A percentile compares a stretch with the other conserved stretches of the same genome.
Evolutionary conservation across 768 basidiomycete species (phyloP).

Genomic region (Boletellus emodensis): DNA sequence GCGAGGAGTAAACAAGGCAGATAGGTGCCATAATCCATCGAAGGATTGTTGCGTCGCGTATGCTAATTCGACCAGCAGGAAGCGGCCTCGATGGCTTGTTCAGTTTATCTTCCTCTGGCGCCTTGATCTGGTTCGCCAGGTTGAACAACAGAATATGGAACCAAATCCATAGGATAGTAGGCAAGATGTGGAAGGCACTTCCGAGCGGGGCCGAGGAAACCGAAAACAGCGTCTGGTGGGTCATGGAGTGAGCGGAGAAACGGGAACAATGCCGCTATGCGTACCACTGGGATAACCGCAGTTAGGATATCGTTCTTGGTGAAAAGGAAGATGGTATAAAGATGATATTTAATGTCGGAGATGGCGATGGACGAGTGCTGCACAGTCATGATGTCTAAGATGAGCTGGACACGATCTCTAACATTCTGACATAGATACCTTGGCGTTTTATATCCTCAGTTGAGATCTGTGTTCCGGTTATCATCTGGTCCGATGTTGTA

Average conservation of each 20-base stretch:
- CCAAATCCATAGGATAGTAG: slow-evolving; percentile 41
- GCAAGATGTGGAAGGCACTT: slow-evolving; percentile 12
- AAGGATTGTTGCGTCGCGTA: slow-evolving; percentile 31
- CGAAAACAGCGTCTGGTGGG: slow-evolving; percentile 33
- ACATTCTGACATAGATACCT: not conserved
- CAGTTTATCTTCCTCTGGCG: slow-evolving; percentile 38
- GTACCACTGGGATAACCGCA: slow-evolving; percentile 43
- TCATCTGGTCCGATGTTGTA: not conserved
- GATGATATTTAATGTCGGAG: slow-evolving; percentile 17
- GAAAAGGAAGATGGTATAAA: slow-evolving; percentile 37
- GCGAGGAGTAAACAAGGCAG: slow-evolving; percentile 33
- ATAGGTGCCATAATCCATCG: slow-evolving; percentile 34
- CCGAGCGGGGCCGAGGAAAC: slow-evolving; percentile 30
- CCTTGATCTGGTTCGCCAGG: slow-evolving; percentile 41
- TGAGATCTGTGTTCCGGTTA: slow-evolving; percentile 1
- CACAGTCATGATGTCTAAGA: slow-evolving; percentile 11
- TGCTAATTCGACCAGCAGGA: slow-evolving; percentile 39
- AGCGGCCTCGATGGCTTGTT: slow-evolving; percentile 46
- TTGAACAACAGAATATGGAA: slow-evolving; percentile 42
- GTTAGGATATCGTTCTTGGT: slow-evolving; percentile 46
- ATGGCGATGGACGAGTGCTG: slow-evolving; percentile 1
- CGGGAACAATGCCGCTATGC: slow-evolving; percentile 2
- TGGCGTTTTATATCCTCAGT: slow-evolving; percentile 6
- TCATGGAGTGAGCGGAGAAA: not conserved
- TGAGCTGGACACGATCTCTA: not conserved